Percentiles rank a stretch among this genome's conserved stretches.
These are phyloP conservation scores for Fusarium decemcellulare DNA, from an alignment of 2,329 filamentous ascomycete genomes.

Conservation along the genomic window DNA sequence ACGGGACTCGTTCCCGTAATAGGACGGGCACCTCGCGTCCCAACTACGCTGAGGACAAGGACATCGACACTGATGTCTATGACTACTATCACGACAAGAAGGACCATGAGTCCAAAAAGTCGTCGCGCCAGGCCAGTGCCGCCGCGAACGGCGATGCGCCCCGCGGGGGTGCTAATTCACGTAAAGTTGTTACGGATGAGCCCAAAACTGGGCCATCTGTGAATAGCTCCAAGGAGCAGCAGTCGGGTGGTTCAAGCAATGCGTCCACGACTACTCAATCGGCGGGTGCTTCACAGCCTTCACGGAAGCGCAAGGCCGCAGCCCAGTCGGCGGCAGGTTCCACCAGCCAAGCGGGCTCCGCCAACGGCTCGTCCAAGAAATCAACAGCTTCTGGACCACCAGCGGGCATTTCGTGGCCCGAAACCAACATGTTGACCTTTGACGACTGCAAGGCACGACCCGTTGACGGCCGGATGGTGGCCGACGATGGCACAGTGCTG, in stretches of 20 bases:
- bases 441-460: slow-evolving; percentile 77
- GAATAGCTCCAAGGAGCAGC: slow-evolving; percentile 56
- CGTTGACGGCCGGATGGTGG: slow-evolving; percentile 83
- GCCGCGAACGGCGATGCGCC: slow-evolving; percentile 55
- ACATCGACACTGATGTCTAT: slow-evolving; percentile 88
- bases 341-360: slow-evolving; percentile 39
- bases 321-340: slow-evolving; percentile 44
- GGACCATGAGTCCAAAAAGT: slow-evolving; percentile 70
- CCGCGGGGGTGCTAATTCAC: slow-evolving; percentile 53
- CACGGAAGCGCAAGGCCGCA: slow-evolving; percentile 90
- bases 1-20: slow-evolving; percentile 95
- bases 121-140: slow-evolving; percentile 61
- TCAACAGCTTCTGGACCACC: slow-evolving; percentile 49
- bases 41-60: slow-evolving; percentile 96
- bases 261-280: slow-evolving; percentile 63
- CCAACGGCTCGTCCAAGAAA: slow-evolving; percentile 44
- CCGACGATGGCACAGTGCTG: slow-evolving; percentile 91
- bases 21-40: slow-evolving; percentile 83
- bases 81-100: slow-evolving; percentile 74
- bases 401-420: slow-evolving; percentile 62
- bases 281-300: slow-evolving; percentile 62
- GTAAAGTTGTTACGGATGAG: slow-evolving; percentile 60
- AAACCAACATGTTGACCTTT: slow-evolving; percentile 93
- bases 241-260: slow-evolving; percentile 42
- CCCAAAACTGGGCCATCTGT: slow-evolving; percentile 53